Base-by-base conservation (phyloP, 441 rosid genomes). In the Aquilaria agallochum region DNA sequence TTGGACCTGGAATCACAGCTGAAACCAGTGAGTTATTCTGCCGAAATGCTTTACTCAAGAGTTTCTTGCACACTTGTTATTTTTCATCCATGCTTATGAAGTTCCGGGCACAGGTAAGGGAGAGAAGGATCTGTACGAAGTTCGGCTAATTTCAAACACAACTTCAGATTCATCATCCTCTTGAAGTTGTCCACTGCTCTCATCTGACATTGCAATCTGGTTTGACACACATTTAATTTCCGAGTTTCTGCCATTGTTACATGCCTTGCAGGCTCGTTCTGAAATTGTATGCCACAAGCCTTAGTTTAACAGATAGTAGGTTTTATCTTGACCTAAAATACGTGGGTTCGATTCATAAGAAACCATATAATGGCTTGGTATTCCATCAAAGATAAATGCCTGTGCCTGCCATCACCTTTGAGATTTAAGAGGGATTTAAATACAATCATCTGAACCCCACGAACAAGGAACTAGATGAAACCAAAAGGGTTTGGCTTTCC, bases 1-100 rank as follows among this genome's bases (percentile, higher is more conserved):
- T 94, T 70, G 97, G 96, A 73, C 96, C 97, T 11, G 74, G 87
- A 67, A 80, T 91, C 74, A 75, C 86, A 30, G 94, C 96, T 68
- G 96, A 86, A 86, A 72, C 89, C 2, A 86, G 97, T 94, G 65
- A 81, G 92, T 72, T 67, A 45, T 60, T 36, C 31, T 1, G 47
- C 46, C 36, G 27, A 31, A 5, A 42, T 20, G n/a, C 58, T 3
- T 30, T 7, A 31, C 11, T 11, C 42, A 27, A 32, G 42, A 45
- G 7, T 15, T 67, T 56, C 42, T 69, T 11, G 12, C 30, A 56
- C 31, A 33, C 27, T 34, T 51, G 40, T 47, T 36, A 8, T 57
- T 47, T 45, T 30, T 7, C 11, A 40, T 3, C 58, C 31, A 33
- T 44, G 60, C 58, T 70, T 54, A 45, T 40, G 3, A 50, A 40